Evolutionary conservation across 2,329 filamentous ascomycete species (phyloP), one percentile per base, ranked within the genome.

Genomic region (Pochonia chlamydosporia): DNA sequence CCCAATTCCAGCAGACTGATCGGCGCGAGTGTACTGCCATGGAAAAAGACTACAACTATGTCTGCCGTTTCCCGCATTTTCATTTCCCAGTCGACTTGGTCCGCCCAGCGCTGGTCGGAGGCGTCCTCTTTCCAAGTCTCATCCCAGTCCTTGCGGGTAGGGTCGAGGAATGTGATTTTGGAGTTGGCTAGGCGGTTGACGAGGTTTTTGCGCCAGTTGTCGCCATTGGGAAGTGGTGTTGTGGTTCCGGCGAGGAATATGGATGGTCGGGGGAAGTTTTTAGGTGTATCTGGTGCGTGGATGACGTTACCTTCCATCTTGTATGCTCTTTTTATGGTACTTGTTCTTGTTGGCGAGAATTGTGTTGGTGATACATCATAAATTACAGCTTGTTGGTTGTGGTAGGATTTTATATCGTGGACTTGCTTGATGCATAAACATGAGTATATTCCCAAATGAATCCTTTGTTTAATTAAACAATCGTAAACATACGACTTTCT

Each of bases 1-100:
- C 82, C 82, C 18, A 85, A 61, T 62, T 85, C 82, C 39, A 85
- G 61, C 56, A 85, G 60, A 28, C 74, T 81, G 24, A 84, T 69
- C 1, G 78, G 76, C 8, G 78, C 78, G 40, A 69, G 64, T 0
- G 76, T 80, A 3, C 52, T 62, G 1, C 69, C 65, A 39, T 78
- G 71, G 46, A 84, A 79, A 59, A 76, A 80, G 47, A 85, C 66
- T 20, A 76, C 74, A 5, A 84, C 64, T 5, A 84, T 56, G 54
- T 75, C 70, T 0, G 77, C 76, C 1, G 52, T 50, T 11, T 78
- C 73, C 52, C 79, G 74, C 60, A 71, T 77, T 13, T 73, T 66
- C 2, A 85, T 66, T 64, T 86, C 82, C 81, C 82, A 85, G 24
- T 71, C 62, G 30, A 33, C 16, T n/a, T 33, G 30, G 3, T 14